Percentiles rank a stretch among this genome's conserved stretches.
These are phyloP conservation scores for Daedaleopsis nitida DNA, from an alignment of 768 basidiomycete species.

Conservation along the genomic window DNA sequence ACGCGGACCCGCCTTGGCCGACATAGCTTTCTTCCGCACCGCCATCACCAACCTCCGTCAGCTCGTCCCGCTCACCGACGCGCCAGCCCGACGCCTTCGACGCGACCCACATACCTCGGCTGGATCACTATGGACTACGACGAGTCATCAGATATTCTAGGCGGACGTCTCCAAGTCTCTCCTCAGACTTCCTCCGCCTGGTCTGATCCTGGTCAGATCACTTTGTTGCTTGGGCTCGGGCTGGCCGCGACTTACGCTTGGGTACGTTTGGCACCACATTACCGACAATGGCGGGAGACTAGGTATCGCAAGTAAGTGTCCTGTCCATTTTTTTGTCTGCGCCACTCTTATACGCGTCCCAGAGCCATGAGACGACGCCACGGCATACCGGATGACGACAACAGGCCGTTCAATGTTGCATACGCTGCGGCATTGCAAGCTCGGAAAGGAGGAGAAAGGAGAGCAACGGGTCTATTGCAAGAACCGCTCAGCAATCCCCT, in stretches of 20 bases:
- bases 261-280: conserved; percentile 34
- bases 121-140: conserved; percentile 51
- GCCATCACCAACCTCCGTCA: neutral
- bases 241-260: conserved; percentile 13
- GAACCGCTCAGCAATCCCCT: neutral
- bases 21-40: conserved; percentile 12
- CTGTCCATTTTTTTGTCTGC: conserved; percentile 3
- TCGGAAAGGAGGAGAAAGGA: conserved; percentile 13
- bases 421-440: conserved; percentile 59
- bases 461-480: neutral
- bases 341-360: conserved; percentile 13
- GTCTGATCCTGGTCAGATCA: conserved; percentile 22
- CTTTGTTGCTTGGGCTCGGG: conserved; percentile 16
- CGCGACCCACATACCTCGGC: conserved; percentile 17
- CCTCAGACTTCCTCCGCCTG: conserved; percentile 39
- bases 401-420: conserved; percentile 86
- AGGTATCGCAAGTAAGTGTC: conserved; percentile 65
- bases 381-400: conserved; percentile 83
- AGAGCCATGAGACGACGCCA: conserved; percentile 75
- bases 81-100: conserved; percentile 16
- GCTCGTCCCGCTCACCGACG: neutral
- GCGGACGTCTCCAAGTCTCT: conserved; percentile 44
- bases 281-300: conserved; percentile 62
- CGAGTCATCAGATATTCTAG: conserved; percentile 75
- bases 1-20: conserved; percentile 6